Evolutionary conservation across 2,329 filamentous ascomycete species (phyloP).

Genomic region (Ceratocystis ficicola): DNA sequence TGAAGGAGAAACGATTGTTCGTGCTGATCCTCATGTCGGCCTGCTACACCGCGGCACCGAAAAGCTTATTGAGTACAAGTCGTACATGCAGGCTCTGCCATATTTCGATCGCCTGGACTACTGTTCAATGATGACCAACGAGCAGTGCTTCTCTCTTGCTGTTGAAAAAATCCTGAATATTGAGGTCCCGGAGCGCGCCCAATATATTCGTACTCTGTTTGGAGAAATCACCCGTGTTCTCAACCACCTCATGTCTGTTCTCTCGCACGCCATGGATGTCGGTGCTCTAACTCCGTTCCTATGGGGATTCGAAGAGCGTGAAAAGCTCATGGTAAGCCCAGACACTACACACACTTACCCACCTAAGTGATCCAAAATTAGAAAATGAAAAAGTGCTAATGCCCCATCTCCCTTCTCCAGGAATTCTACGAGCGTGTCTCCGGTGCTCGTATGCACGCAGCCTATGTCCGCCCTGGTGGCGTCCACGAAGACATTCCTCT

Average conservation of each 20-base stretch:
- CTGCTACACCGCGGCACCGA: slow-evolving; percentile 93
- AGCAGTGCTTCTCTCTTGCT: slow-evolving; percentile 90
- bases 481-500: slow-evolving; percentile 91
- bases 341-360: background rate
- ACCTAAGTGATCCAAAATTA: background rate
- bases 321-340: slow-evolving; percentile 87
- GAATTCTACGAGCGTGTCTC: slow-evolving; percentile 99
- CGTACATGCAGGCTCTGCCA: slow-evolving; percentile 91
- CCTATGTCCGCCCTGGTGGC: slow-evolving; percentile 91
- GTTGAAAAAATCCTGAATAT: slow-evolving; percentile 97
- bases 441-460: slow-evolving; percentile 89
- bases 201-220: slow-evolving; percentile 94
- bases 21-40: slow-evolving; percentile 92
- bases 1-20: slow-evolving; percentile 93
- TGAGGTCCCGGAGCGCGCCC: slow-evolving; percentile 87
- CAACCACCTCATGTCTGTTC: slow-evolving; percentile 95
- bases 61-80: slow-evolving; percentile 99
- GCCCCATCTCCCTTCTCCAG: slow-evolving; percentile 36
- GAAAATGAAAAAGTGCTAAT: background rate
- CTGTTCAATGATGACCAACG: slow-evolving; percentile 99
- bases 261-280: slow-evolving; percentile 98
- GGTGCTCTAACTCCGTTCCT: slow-evolving; percentile 95
- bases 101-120: slow-evolving; percentile 99
- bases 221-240: slow-evolving; percentile 86
- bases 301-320: slow-evolving; percentile 99